These are phyloP conservation scores for Solanum virginianum DNA, from an alignment of 257 asterid species.

Conservation along the genomic window DNA sequence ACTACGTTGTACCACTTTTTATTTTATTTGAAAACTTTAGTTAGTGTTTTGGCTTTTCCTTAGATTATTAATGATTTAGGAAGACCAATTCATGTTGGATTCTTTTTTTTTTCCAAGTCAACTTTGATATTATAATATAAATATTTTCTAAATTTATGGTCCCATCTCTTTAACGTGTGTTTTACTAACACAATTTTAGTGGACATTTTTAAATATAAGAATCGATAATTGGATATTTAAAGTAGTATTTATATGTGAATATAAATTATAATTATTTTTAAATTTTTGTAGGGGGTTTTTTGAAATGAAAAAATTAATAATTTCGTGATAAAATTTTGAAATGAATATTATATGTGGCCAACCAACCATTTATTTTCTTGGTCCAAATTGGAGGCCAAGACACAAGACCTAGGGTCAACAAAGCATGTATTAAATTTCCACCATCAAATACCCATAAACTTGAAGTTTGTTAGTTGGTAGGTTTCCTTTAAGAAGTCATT, in stretches of 20 bases:
- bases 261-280: not conserved
- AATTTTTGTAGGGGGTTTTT: not conserved
- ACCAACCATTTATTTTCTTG: not conserved
- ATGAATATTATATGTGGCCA: not conserved
- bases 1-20: not conserved
- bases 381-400: not conserved
- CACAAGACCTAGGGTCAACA: not conserved
- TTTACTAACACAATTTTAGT: not conserved
- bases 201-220: not conserved
- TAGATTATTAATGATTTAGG: not conserved
- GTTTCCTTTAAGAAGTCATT: not conserved
- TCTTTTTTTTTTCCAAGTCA: not conserved
- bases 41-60: conserved; percentile 1
- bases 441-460: not conserved
- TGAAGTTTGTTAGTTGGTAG: not conserved
- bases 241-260: not conserved
- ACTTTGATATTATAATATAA: not conserved
- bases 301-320: not conserved
- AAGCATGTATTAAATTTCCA: not conserved
- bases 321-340: not conserved
- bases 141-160: not conserved
- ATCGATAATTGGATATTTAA: not conserved
- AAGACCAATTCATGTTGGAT: not conserved
- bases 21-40: not conserved
- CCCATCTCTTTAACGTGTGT: not conserved